Evolutionary conservation across 495 filamentous ascomycete genomes (phyloP).

Genomic region (Penicillium daleae): DNA sequence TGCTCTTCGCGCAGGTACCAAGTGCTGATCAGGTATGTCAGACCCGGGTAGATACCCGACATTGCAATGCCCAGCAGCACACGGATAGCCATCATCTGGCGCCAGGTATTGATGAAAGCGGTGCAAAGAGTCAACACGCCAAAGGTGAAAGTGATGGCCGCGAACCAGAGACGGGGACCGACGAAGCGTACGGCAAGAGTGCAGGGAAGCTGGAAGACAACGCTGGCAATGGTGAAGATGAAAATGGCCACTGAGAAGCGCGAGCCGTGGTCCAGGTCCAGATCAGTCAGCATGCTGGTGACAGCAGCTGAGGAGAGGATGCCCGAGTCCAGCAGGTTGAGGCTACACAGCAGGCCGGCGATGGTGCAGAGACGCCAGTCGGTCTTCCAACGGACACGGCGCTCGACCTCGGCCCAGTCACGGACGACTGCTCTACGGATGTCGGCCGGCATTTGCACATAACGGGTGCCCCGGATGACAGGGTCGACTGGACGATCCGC

Average conservation of each 20-base stretch:
- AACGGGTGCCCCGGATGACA: background rate
- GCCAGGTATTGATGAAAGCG: conserved; percentile 63
- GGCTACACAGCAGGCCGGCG: conserved; percentile 70
- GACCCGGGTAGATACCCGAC: conserved; percentile 71
- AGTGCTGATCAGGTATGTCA: conserved; percentile 70
- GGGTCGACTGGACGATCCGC: background rate
- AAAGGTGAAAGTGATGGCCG: conserved; percentile 67
- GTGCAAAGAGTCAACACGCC: conserved; percentile 75
- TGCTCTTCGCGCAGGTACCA: conserved; percentile 76
- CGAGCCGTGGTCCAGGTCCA: conserved; percentile 62
- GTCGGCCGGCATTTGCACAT: background rate
- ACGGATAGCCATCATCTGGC: conserved; percentile 73
- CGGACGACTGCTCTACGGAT: background rate
- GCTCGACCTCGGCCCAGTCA: conserved; percentile 27
- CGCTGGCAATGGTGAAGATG: conserved; percentile 76
- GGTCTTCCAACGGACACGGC: conserved; percentile 62
- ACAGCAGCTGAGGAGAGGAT: conserved; percentile 78
- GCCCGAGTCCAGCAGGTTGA: conserved; percentile 75
- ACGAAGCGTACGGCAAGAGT: conserved; percentile 70
- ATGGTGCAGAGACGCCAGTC: conserved; percentile 77
- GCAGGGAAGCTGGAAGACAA: conserved; percentile 74
- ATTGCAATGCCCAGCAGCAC: conserved; percentile 70
- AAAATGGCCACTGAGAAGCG: conserved; percentile 75
- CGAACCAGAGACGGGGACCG: conserved; percentile 72
- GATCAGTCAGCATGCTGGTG: conserved; percentile 70